Evolutionary conservation across 2,329 filamentous ascomycete species (phyloP).

Genomic region (Phialemoniopsis sp.): DNA sequence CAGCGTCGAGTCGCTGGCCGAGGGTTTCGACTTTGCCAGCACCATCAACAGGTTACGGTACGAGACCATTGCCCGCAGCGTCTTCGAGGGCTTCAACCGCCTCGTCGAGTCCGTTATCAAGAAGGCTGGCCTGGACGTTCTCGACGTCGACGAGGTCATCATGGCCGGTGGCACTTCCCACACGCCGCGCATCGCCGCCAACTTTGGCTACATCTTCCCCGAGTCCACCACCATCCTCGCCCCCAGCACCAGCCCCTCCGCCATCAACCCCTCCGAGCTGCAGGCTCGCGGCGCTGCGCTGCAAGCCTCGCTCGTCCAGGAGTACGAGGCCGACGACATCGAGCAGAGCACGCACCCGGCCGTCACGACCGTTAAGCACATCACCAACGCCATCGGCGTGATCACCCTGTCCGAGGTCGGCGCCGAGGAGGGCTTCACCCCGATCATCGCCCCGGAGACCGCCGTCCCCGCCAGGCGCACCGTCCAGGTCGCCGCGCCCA

Average conservation of each 20-base stretch:
- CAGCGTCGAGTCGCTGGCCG: slow-evolving; percentile 85
- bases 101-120: slow-evolving; percentile 80
- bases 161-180: slow-evolving; percentile 89
- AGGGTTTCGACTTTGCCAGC: slow-evolving; percentile 85
- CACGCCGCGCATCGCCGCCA: slow-evolving; percentile 86
- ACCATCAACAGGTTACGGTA: slow-evolving; percentile 93
- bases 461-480: slow-evolving; percentile 85
- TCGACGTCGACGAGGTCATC: slow-evolving; percentile 92
- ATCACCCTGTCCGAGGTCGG: slow-evolving; percentile 54
- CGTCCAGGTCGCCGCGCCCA: slow-evolving; percentile 70
- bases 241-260: slow-evolving; percentile 70
- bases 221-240: slow-evolving; percentile 74
- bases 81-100: slow-evolving; percentile 83
- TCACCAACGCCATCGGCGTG: slow-evolving; percentile 83
- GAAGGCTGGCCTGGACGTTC: slow-evolving; percentile 87
- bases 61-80: slow-evolving; percentile 81
- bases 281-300: slow-evolving; percentile 87
- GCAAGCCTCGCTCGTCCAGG: slow-evolving; percentile 89
- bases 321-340: slow-evolving; percentile 91
- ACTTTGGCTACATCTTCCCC: slow-evolving; percentile 77
- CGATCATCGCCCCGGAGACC: slow-evolving; percentile 81
- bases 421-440: slow-evolving; percentile 68
- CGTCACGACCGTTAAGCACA: slow-evolving; percentile 90
- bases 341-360: slow-evolving; percentile 94
- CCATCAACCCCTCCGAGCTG: slow-evolving; percentile 93